phyloP scores from a whole-genome alignment of 176 grass and related monocot genomes.

The Juncus inflexus region DNA sequence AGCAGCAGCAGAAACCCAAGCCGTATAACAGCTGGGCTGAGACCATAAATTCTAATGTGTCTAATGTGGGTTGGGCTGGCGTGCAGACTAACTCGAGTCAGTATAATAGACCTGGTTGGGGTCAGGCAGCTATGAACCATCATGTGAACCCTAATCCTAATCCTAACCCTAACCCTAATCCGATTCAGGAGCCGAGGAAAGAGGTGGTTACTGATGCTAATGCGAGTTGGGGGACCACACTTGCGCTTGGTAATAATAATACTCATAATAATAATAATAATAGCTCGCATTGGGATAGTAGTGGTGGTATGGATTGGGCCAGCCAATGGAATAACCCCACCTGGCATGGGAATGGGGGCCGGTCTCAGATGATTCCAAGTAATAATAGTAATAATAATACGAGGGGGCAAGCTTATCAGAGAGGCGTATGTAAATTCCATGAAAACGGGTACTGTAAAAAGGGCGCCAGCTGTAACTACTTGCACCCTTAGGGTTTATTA shows the following conservation, averaged over 20 bases:
- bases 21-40: slow-evolving; percentile 27
- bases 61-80: slow-evolving; percentile 14
- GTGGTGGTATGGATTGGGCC: slow-evolving; percentile 35
- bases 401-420: slow-evolving; percentile 45
- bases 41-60: background rate
- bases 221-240: slow-evolving; percentile 45
- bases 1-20: slow-evolving; percentile 18
- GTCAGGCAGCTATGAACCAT: background rate
- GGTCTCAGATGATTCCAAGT: slow-evolving; percentile 28
- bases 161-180: background rate
- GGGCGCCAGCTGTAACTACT: slow-evolving; percentile 64
- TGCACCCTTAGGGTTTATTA: slow-evolving; percentile 48
- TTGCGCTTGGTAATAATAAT: slow-evolving; percentile 49
- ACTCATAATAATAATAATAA: slow-evolving; percentile 42
- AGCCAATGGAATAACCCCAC: slow-evolving; percentile 41
- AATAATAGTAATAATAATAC: background rate
- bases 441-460: slow-evolving; percentile 80
- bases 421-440: slow-evolving; percentile 67
- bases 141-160: slow-evolving; percentile 1
- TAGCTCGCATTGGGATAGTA: slow-evolving; percentile 18
- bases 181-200: slow-evolving; percentile 23
- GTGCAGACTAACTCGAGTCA: slow-evolving; percentile 28
- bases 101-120: slow-evolving; percentile 28
- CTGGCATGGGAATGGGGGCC: slow-evolving; percentile 38
- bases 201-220: slow-evolving; percentile 32